Percentiles rank a stretch among this genome's conserved stretches.
phyloP scores from a whole-genome alignment of 2,329 filamentous ascomycete genomes.

The Pseudogymnoascus sp. region DNA sequence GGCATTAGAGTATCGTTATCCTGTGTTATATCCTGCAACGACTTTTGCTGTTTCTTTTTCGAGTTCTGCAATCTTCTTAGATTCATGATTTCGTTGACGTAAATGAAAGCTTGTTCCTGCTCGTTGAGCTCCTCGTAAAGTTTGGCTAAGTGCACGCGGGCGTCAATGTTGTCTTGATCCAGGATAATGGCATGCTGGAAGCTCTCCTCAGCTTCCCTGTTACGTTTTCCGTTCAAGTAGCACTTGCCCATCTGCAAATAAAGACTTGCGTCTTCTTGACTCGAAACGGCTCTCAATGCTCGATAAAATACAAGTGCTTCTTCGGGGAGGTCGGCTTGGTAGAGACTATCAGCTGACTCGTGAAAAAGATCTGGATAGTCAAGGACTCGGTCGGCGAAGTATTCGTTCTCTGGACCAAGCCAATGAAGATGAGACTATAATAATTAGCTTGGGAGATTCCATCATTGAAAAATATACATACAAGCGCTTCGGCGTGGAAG shows the following conservation, averaged over 20 bases:
- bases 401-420: slow-evolving; percentile 53
- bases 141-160: slow-evolving; percentile 69
- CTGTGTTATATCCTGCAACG: slow-evolving; percentile 32
- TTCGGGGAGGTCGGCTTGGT: slow-evolving; percentile 38
- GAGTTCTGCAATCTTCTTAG: slow-evolving; percentile 39
- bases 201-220: slow-evolving; percentile 64
- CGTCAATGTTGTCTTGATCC: slow-evolving; percentile 64
- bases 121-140: slow-evolving; percentile 71
- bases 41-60: slow-evolving; percentile 25
- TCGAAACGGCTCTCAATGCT: slow-evolving; percentile 40
- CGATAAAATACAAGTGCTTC: slow-evolving; percentile 52
- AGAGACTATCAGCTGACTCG: slow-evolving; percentile 55
- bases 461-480: slow-evolving; percentile 28
- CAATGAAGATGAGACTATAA: slow-evolving; percentile 56
- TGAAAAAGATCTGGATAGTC: slow-evolving; percentile 74
- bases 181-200: slow-evolving; percentile 67
- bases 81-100: slow-evolving; percentile 65
- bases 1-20: slow-evolving; percentile 14
- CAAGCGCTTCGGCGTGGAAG: slow-evolving; percentile 63
- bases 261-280: slow-evolving; percentile 38
- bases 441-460: slow-evolving; percentile 12
- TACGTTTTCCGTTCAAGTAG: slow-evolving; percentile 54
- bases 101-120: slow-evolving; percentile 66
- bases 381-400: slow-evolving; percentile 41
- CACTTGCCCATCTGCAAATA: slow-evolving; percentile 46